These are phyloP conservation scores for Kluyveromyces aestuarii DNA, from an alignment of 805 yeast genomes.

Conservation along the genomic window DNA sequence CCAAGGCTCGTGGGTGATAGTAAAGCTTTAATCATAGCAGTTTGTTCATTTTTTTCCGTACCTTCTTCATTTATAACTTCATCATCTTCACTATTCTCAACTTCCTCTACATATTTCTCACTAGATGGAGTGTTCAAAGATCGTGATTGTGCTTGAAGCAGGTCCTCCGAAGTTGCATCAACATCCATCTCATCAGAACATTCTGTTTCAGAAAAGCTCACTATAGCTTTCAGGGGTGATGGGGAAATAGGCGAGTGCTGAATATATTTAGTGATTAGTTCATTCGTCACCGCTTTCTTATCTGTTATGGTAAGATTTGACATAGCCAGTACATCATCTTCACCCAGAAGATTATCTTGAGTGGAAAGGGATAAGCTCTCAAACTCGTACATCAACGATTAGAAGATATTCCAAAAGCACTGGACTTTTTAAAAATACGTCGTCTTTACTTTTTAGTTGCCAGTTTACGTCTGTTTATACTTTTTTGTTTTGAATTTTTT, in stretches of 20 bases:
- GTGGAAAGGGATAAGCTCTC: not conserved
- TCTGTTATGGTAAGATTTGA: conserved; percentile 13
- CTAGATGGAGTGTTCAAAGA: not conserved
- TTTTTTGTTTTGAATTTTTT: not conserved
- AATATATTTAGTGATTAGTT: conserved; percentile 10
- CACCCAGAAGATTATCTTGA: conserved; percentile 6
- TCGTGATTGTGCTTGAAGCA: not conserved
- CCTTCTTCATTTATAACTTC: conserved; percentile 7
- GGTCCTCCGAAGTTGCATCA: conserved; percentile 4
- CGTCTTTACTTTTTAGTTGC: not conserved
- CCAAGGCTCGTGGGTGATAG: conserved; percentile 25
- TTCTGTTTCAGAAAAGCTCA: conserved; percentile 7
- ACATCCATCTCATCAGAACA: conserved; percentile 13
- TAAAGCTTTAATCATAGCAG: conserved; percentile 14
- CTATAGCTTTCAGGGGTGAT: conserved; percentile 10
- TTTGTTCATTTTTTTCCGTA: conserved; percentile 4
- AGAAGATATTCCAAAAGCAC: too few species aligned
- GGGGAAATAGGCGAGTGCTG: conserved; percentile 12
- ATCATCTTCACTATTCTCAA: conserved; percentile 2
- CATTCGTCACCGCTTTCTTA: conserved; percentile 1
- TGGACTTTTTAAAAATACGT: not conserved
- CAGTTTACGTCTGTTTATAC: not conserved
- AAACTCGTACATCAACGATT: not conserved
- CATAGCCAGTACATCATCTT: conserved; percentile 14
- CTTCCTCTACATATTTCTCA: not conserved